These are phyloP conservation scores for Coprinopsis cinerea DNA, from an alignment of 768 basidiomycete species.

Conservation along the genomic window DNA sequence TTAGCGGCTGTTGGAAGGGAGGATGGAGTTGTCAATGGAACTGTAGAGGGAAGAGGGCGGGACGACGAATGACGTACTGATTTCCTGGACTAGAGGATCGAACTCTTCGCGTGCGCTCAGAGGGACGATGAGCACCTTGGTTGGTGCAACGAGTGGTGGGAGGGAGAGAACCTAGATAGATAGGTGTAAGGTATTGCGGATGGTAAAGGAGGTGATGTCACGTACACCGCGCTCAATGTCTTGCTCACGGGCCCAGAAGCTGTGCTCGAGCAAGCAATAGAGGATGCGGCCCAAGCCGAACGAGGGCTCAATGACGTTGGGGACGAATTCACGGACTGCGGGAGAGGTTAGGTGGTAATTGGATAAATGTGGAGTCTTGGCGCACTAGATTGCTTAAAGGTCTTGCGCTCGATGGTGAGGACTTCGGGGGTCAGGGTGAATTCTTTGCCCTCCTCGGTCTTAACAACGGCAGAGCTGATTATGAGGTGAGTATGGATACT, in stretches of 20 bases:
- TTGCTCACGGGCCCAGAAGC: constrained; percentile 90
- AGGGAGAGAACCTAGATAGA: constrained; percentile 74
- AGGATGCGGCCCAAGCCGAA: constrained; percentile 96
- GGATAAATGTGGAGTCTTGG: not conserved
- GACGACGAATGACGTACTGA: constrained; percentile 61
- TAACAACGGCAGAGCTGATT: constrained; percentile 49
- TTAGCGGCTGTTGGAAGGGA: constrained; percentile 55
- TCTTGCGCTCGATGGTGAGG: constrained; percentile 74
- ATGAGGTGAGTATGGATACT: constrained; percentile 4
- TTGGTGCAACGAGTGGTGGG: constrained; percentile 86
- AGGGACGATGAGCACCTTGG: constrained; percentile 95
- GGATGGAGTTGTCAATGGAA: not conserved
- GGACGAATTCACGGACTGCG: constrained; percentile 88
- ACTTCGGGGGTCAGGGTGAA: constrained; percentile 70
- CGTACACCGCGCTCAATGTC: constrained; percentile 86
- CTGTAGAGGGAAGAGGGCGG: too few relatives aligned
- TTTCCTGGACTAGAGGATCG: constrained; percentile 75
- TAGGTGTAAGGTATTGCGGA: constrained; percentile 10
- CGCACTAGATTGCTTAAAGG: constrained; percentile 79
- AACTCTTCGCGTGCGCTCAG: constrained; percentile 84
- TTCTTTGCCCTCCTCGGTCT: constrained; percentile 53
- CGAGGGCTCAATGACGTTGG: constrained; percentile 98
- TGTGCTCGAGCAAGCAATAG: constrained; percentile 91
- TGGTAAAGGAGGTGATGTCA: constrained; percentile 14
- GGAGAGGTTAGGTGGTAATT: constrained; percentile 9